Conservation (phyloP, 306 rosid genomes). For the Quercus agrifolia region DNA sequence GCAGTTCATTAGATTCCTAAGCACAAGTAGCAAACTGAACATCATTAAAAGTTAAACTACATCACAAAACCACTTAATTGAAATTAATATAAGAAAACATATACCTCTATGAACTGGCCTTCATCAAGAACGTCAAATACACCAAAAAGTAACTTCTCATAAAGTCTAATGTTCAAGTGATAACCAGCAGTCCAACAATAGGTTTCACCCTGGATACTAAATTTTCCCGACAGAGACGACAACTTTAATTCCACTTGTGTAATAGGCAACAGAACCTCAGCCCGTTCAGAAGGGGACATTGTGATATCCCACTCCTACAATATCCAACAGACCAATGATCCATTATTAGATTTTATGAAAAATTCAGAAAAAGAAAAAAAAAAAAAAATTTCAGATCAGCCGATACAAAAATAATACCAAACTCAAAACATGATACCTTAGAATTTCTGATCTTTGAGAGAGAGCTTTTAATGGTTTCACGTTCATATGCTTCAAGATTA, state of each 20-base stretch:
- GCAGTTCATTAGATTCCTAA: slow-evolving; percentile 45
- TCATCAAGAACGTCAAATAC: slow-evolving; percentile 48
- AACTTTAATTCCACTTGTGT: slow-evolving; percentile 33
- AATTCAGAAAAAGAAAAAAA: not conserved
- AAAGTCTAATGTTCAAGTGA: slow-evolving; percentile 48
- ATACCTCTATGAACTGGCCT: slow-evolving; percentile 44
- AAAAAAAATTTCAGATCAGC: not conserved
- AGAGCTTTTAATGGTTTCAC: slow-evolving; percentile 23
- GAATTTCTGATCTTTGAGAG: slow-evolving; percentile 34
- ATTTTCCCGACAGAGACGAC: slow-evolving; percentile 41
- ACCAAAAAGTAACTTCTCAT: slow-evolving; percentile 47
- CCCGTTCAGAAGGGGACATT: slow-evolving; percentile 40
- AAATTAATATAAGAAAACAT: slow-evolving; percentile 7
- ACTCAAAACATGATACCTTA: slow-evolving; percentile 31
- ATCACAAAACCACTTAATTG: not conserved
- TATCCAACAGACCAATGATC: slow-evolving; percentile 8
- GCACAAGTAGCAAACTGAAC: not conserved
- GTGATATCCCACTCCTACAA: slow-evolving; percentile 47
- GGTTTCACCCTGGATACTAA: slow-evolving; percentile 34
- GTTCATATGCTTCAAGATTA: slow-evolving; percentile 28
- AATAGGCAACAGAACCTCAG: slow-evolving; percentile 35
- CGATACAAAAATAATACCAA: not conserved
- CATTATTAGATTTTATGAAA: not conserved
- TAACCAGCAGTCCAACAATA: slow-evolving; percentile 47
- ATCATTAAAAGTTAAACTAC: slow-evolving; percentile 5